Conservation (phyloP, 2,329 filamentous ascomycete species). For the Ophiostoma piceae region DNA sequence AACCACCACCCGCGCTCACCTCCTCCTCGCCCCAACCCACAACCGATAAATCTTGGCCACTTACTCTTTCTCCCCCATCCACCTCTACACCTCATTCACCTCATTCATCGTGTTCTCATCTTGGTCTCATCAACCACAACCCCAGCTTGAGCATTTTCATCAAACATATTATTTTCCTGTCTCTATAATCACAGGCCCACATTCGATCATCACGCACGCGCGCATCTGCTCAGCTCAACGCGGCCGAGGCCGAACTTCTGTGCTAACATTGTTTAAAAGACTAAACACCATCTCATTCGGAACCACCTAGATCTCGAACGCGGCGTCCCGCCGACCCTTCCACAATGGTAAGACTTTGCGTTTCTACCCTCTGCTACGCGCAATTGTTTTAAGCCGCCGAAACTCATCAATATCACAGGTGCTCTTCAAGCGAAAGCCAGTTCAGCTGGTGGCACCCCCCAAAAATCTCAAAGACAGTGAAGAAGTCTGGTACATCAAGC, state of each 20-base stretch:
- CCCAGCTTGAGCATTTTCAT: not conserved
- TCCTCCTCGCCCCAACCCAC: slow-evolving; percentile 16
- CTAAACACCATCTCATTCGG: not conserved
- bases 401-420: slow-evolving; percentile 53
- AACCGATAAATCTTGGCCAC: slow-evolving; percentile 3
- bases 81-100: not conserved
- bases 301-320: not conserved
- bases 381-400: not conserved
- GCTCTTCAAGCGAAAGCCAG: slow-evolving; percentile 91
- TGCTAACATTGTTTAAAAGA: not conserved
- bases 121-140: not conserved
- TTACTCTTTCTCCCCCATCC: not conserved
- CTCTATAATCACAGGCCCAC: not conserved
- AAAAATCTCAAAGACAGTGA: slow-evolving; percentile 66
- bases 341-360: not conserved
- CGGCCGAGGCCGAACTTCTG: not conserved
- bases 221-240: not conserved
- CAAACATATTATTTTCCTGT: not conserved
- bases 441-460: slow-evolving; percentile 70
- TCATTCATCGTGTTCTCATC: not conserved
- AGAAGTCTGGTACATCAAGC: slow-evolving; percentile 84
- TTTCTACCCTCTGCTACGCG: not conserved
- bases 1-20: slow-evolving; percentile 4
- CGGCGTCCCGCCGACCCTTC: not conserved
- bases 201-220: not conserved